phyloP scores from a whole-genome alignment of 2,329 filamentous ascomycete species.

The Alternaria sp. region DNA sequence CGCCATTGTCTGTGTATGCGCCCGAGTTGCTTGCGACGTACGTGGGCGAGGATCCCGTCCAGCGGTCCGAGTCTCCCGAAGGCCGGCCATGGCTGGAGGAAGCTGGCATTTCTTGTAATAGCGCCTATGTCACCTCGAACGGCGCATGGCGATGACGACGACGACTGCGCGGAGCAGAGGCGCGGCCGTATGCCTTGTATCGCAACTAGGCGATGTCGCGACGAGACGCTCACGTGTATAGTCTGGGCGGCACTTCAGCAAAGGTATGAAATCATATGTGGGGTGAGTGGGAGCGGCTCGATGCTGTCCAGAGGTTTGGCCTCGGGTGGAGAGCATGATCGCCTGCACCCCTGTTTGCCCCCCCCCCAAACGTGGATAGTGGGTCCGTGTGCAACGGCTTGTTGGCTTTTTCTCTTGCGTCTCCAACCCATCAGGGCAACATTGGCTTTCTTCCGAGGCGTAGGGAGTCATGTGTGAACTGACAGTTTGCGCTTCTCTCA shows the following conservation, averaged over 20 bases:
- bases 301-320: slow-evolving; percentile 3
- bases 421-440: not conserved
- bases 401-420: not conserved
- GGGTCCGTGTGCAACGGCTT: slow-evolving; percentile 11
- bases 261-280: slow-evolving; percentile 16
- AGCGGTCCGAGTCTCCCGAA: slow-evolving; percentile 47
- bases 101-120: slow-evolving; percentile 40
- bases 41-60: slow-evolving; percentile 45
- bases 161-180: slow-evolving; percentile 27
- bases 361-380: slow-evolving; percentile 2
- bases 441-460: not conserved
- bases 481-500: not conserved
- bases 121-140: slow-evolving; percentile 35
- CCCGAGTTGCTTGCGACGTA: slow-evolving; percentile 42
- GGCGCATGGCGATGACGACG: slow-evolving; percentile 38
- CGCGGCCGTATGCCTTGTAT: slow-evolving; percentile 4
- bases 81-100: slow-evolving; percentile 47
- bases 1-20: slow-evolving; percentile 36
- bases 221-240: slow-evolving; percentile 3
- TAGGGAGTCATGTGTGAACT: not conserved
- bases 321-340: slow-evolving; percentile 8
- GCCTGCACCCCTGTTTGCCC: slow-evolving; percentile 15
- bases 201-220: slow-evolving; percentile 9
- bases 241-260: not conserved
- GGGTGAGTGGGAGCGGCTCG: slow-evolving; percentile 8